Base-by-base conservation (phyloP, 345 rosid species). In the Mangifera indica region DNA sequence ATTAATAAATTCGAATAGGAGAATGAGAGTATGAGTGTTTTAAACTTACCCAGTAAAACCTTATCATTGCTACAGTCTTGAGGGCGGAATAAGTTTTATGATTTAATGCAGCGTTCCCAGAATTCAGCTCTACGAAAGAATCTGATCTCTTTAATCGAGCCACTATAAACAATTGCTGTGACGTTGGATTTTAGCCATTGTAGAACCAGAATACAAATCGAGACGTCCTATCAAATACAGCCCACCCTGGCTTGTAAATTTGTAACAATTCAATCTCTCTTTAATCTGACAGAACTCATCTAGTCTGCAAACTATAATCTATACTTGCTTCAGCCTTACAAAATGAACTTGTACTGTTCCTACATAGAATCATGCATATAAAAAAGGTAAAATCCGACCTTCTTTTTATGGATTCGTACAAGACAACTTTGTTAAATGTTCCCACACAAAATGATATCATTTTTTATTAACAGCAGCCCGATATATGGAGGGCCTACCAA, bases 331-430 rank as follows among this genome's bases (percentile, higher is more conserved):
- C 25, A 40, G 22, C 49, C 66, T 62, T 62, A 40, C 66, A 37
- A 62, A 9, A 62, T 49, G 18, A 17, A 2, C 4, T 1, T 8
- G 64, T 25, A 17, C 25, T 61, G 20, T 14, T 21, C 14, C 45
- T 58, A 18, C 29, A 6, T 15, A 42, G 24, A n/a, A 13, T 21
- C 8, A 42, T 29, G 32, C 32, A 29, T 26, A 64, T 34, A 7
- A 13, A 10, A 32, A 51, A 3, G 10, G 10, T n/a, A 58, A 63
- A 64, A n/a, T 18, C 9, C 12, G 7, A 5, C 2, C 49, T n/a
- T 72, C 20, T 45, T 71, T 29, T 77, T 62, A 62, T 55, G 81
- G 77, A 78, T 73, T 73, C 81, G 77, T 78, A 74, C 78, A 65
- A 26, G 78, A 78, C 75, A 74, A 63, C 65, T 74, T 71, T 65